These are phyloP conservation scores for Candida nitratophila DNA, from an alignment of 805 yeast genomes.

Conservation along the genomic window DNA sequence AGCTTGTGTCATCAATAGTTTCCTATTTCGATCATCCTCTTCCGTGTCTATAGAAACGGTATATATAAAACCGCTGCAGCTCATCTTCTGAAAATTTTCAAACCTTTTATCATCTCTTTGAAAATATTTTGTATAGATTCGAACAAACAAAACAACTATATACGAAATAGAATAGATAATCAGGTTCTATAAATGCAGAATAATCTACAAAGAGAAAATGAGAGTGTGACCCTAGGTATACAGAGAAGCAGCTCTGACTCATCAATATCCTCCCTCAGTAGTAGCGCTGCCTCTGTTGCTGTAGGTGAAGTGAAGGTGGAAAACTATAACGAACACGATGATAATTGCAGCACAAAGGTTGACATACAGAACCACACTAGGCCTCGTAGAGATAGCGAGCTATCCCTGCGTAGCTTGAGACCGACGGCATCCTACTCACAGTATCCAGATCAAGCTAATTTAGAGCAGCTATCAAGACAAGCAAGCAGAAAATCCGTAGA, in stretches of 20 bases:
- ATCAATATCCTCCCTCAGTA: neutral
- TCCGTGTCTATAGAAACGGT: neutral
- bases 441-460: constrained; percentile 13
- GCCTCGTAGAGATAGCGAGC: neutral
- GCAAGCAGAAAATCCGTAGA: constrained; percentile 1
- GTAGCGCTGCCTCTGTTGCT: neutral
- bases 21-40: no score
- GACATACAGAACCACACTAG: neutral
- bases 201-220: neutral
- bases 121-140: no score
- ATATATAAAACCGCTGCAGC: no score
- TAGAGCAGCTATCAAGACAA: constrained; percentile 7
- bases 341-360: neutral
- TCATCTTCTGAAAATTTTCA: no score
- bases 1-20: no score
- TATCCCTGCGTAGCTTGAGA: neutral
- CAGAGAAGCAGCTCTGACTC: neutral
- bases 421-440: neutral
- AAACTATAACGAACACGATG: neutral
- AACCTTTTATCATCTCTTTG: no score
- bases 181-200: neutral
- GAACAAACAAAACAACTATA: no score
- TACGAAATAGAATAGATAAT: no score
- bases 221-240: neutral
- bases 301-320: neutral